Evolutionary conservation across 495 filamentous ascomycete species (phyloP).

Genomic region (Talaromyces borbonicus): DNA sequence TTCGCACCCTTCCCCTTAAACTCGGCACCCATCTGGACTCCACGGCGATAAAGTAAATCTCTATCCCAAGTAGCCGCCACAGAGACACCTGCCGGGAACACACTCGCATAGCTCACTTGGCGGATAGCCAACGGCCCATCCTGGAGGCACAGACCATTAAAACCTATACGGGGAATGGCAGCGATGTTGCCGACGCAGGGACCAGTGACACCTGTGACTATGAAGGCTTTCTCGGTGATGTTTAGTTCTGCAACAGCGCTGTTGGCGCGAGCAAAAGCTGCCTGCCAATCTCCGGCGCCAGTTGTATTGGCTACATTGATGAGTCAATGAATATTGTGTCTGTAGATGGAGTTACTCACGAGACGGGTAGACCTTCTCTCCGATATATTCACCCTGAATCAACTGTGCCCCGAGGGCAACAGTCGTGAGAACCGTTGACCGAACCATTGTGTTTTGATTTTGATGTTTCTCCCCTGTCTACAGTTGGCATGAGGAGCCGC

Average conservation of each 20-base stretch:
- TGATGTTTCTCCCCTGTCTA: background rate
- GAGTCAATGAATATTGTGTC: background rate
- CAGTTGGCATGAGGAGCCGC: background rate
- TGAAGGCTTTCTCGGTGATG: conserved; percentile 72
- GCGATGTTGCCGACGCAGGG: conserved; percentile 62
- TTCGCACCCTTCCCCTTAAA: conserved; percentile 36
- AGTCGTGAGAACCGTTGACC: background rate
- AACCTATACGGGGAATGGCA: conserved; percentile 47
- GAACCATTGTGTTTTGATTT: background rate
- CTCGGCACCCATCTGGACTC: conserved; percentile 36
- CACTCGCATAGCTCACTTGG: conserved; percentile 45
- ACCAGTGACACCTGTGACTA: conserved; percentile 57
- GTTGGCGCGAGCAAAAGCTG: conserved; percentile 64
- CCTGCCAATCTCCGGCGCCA: conserved; percentile 50
- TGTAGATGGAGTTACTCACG: background rate
- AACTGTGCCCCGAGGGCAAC: background rate
- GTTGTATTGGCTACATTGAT: conserved; percentile 17
- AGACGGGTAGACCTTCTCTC: background rate
- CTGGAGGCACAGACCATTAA: conserved; percentile 51
- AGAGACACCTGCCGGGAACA: conserved; percentile 55
- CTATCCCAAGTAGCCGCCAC: conserved; percentile 51
- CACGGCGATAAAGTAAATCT: conserved; percentile 42
- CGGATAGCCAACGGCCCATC: conserved; percentile 51
- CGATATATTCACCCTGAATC: background rate
- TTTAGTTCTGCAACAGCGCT: conserved; percentile 68